Percentiles rank a stretch among this genome's conserved stretches.
Evolutionary conservation across 768 basidiomycete species (phyloP).

Genomic region (Punctularia strigosozonata): DNA sequence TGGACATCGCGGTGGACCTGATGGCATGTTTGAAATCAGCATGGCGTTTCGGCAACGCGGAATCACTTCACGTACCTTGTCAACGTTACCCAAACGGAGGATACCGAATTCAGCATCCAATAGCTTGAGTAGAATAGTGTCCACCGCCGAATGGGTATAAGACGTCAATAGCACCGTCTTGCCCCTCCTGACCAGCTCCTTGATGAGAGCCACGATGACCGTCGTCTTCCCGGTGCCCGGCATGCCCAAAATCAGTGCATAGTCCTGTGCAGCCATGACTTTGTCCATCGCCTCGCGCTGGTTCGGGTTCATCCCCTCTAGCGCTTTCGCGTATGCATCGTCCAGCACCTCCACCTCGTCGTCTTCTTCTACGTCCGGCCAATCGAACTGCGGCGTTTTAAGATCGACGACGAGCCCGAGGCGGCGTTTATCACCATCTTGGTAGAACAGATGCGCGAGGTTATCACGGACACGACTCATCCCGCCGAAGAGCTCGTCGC

Average conservation of each 20-base stretch:
- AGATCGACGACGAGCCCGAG: constrained; percentile 79
- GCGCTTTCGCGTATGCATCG: background rate
- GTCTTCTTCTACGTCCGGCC: constrained; percentile 3
- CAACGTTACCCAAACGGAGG: constrained; percentile 77
- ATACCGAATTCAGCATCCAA: constrained; percentile 57
- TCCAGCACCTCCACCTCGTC: background rate
- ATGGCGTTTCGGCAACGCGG: constrained; percentile 1
- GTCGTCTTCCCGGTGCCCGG: constrained; percentile 98
- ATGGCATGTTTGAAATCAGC: background rate
- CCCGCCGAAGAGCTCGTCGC: constrained; percentile 80
- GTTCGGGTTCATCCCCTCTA: constrained; percentile 46
- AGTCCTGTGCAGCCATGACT: constrained; percentile 74
- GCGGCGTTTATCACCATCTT: constrained; percentile 54
- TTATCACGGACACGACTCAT: constrained; percentile 87
- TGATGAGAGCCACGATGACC: constrained; percentile 82
- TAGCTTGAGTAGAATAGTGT: constrained; percentile 87
- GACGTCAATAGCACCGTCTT: constrained; percentile 85
- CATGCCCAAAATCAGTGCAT: constrained; percentile 92
- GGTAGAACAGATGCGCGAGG: constrained; percentile 80
- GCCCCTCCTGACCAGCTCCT: constrained; percentile 62
- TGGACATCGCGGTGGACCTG: constrained; percentile 80
- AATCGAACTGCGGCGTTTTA: constrained; percentile 49
- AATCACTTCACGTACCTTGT: constrained; percentile 51
- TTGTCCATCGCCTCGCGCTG: constrained; percentile 65
- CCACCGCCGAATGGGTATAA: constrained; percentile 97